Percentiles rank a stretch among this genome's conserved stretches.
Conservation (phyloP, 306 rosid genomes). For the Prinsepia uniflora region DNA sequence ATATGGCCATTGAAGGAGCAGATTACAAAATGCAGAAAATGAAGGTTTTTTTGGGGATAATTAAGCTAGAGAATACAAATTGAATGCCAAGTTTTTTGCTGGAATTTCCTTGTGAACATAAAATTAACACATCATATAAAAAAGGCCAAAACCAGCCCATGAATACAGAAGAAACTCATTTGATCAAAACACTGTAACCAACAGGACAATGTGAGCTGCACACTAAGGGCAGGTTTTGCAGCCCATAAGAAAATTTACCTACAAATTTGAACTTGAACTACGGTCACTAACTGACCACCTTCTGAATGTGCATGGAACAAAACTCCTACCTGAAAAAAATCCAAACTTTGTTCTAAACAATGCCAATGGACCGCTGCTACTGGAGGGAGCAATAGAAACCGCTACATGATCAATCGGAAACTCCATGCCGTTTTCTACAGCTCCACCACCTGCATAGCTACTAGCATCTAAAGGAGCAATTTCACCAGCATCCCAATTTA, state of each 20-base stretch:
- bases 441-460: slow-evolving; percentile 31
- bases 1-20: background rate
- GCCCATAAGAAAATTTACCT: slow-evolving; percentile 19
- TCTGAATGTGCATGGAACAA: slow-evolving; percentile 51
- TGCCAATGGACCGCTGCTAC: slow-evolving; percentile 36
- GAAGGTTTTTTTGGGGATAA: background rate
- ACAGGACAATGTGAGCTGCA: slow-evolving; percentile 6
- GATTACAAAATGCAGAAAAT: background rate
- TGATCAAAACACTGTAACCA: slow-evolving; percentile 7
- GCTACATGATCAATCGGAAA: slow-evolving; percentile 23
- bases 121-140: background rate
- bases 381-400: slow-evolving; percentile 33
- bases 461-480: slow-evolving; percentile 42
- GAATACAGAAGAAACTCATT: slow-evolving; percentile 7
- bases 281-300: slow-evolving; percentile 42
- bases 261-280: slow-evolving; percentile 29
- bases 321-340: slow-evolving; percentile 42
- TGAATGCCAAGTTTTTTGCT: background rate
- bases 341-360: slow-evolving; percentile 48
- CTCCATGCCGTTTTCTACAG: slow-evolving; percentile 30
- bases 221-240: slow-evolving; percentile 5
- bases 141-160: background rate
- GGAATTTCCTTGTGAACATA: background rate
- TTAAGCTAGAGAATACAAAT: background rate
- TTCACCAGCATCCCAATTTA: slow-evolving; percentile 57